Evolutionary conservation across 306 rosid species (phyloP).

Genomic region (Cicer chorassanicum): DNA sequence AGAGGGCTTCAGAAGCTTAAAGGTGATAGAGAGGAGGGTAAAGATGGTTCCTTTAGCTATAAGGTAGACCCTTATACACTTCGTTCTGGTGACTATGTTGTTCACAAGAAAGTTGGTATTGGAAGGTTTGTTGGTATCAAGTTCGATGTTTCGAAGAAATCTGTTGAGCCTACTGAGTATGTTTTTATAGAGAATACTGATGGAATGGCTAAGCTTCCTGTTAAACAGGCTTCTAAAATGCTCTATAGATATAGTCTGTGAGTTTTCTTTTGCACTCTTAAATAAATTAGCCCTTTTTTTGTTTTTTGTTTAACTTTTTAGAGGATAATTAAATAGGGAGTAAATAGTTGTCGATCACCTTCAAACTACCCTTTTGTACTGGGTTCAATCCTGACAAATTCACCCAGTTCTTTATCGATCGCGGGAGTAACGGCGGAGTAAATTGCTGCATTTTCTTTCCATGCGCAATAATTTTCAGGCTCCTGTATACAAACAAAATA

Average conservation of each 20-base stretch:
- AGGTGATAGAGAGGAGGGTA: constrained; percentile 57
- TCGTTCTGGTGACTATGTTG: constrained; percentile 88
- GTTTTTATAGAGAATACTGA: constrained; percentile 92
- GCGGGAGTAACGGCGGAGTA: too few species aligned
- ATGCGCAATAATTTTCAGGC: too few species aligned
- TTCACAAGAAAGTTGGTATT: constrained; percentile 93
- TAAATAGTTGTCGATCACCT: too few species aligned
- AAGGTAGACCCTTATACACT: constrained; percentile 87
- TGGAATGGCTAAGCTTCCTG: constrained; percentile 96
- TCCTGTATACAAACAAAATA: too few species aligned
- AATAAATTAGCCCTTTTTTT: not conserved
- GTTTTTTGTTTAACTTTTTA: not conserved
- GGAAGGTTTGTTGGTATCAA: constrained; percentile 87
- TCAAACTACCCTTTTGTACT: too few species aligned
- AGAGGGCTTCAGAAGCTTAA: constrained; percentile 85
- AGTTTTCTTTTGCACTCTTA: constrained; percentile 38
- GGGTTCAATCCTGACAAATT: too few species aligned
- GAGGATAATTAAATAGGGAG: constrained; percentile 12
- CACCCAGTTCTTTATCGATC: too few species aligned
- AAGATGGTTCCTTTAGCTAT: constrained; percentile 59
- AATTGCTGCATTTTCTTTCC: too few species aligned
- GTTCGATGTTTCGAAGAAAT: constrained; percentile 67
- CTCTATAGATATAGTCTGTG: constrained; percentile 92
- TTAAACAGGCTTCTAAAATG: constrained; percentile 84
- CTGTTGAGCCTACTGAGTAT: constrained; percentile 63